A percentile compares a stretch with the other conserved stretches of the same genome.
Evolutionary conservation across 2,329 filamentous ascomycete genomes (phyloP).

Genomic region (Penicillium fuscoglaucum): DNA sequence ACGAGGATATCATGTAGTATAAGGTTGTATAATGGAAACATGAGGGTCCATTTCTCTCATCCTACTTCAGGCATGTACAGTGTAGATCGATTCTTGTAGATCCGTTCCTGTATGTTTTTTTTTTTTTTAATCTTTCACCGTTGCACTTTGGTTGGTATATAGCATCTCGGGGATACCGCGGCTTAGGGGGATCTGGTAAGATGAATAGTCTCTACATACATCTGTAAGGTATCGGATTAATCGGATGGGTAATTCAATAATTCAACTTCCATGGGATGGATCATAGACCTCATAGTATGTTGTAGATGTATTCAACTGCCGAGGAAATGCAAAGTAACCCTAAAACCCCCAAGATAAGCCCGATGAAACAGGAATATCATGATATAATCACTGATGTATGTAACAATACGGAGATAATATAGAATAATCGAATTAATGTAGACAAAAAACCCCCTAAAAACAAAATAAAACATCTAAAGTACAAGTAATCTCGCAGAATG

Average conservation of each 20-base stretch:
- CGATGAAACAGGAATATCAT: neutral
- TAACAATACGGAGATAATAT: neutral
- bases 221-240: neutral
- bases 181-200: neutral
- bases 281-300: neutral
- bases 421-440: neutral
- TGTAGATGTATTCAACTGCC: neutral
- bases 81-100: neutral
- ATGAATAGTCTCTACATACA: too few relatives aligned
- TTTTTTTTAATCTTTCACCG: neutral
- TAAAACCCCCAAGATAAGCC: neutral
- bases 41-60: neutral
- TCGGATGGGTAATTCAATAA: neutral
- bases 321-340: neutral
- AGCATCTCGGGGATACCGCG: neutral
- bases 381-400: neutral
- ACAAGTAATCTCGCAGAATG: neutral
- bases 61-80: neutral
- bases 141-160: neutral
- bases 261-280: neutral
- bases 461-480: too few relatives aligned
- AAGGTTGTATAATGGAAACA: slow-evolving; percentile 1
- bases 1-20: neutral
- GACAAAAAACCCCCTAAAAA: neutral
- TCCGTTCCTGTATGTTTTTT: neutral